Base-by-base conservation (phyloP, 345 rosid species). In the Eucalyptus erythrocorys region DNA sequence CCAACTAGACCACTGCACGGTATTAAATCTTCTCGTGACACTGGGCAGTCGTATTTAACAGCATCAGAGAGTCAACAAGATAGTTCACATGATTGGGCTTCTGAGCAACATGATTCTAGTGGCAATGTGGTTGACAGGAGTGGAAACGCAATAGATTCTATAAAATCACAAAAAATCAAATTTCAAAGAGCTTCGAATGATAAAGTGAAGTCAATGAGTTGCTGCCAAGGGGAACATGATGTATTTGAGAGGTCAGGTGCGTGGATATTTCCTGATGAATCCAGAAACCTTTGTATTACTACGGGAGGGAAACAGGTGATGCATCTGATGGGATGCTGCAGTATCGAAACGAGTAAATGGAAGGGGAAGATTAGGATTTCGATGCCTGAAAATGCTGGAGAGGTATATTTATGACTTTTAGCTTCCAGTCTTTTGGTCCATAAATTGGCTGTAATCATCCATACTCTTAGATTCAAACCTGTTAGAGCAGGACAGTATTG, bases 181-280 rank as follows among this genome's bases (percentile, higher is more conserved):
- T 88, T 86, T 88, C 88, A 85, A 90, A 92, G 90, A 76, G 61
- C 66, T 87, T 89, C 10, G 13, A 88, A 80, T 22, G 86, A 47
- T 37, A 50, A 88, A 40, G 6, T 86, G 80, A 86, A 89, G 71
- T 85, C 89, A 17, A 79, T 10, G 49, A 90, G 61, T 22, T 37
- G 48, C 30, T 79, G 85, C 88, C 84, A 90, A 86, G 85, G 89
- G 66, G 85, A 88, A n/a, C 85, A 48, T 47, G 86, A 88, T 90
- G 84, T 89, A 45, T 87, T 81, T 50, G 92, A 91, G 86, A 82
- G 84, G 86, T 89, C 94, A 27, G 93, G 94, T 48, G 93, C 91
- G 81, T 96, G 99, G 99, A 93, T 96, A 90, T 97, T 94, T 87
- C 96, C 97, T 4, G 94, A 91, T 85, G 95, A 93, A 89, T 90